Base-by-base conservation (phyloP, 805 yeast genomes). In the Ogataea haglerorum region DNA sequence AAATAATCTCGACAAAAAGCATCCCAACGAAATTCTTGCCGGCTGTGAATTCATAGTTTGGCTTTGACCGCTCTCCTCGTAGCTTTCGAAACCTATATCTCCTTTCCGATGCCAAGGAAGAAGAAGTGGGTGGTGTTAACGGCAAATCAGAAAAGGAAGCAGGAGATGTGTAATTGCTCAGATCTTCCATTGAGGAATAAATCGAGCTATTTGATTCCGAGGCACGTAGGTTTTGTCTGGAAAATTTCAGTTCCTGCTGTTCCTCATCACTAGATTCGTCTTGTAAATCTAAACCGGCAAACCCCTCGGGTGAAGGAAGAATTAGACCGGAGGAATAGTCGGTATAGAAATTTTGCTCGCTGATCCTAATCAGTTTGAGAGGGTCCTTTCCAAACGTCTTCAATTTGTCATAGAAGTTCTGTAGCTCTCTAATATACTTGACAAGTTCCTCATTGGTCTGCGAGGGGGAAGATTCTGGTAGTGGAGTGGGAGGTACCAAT, bases 1-100 rank as follows among this genome's bases (percentile, higher is more conserved):
- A 76, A 3, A 78, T 73, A 15, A 91, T 76, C 47, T 90, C 95
- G 25, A 91, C 56, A 52, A 84, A 86, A 4, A 85, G 61, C 6
- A 90, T 84, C 2, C 98, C 99, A 21, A 64, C 57, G 7, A 75
- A 71, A 16, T 65, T 61, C 27, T 70, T 53, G 35, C 61, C 61
- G 22, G 64, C 52, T 4, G 55, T 36, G 9, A 76, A 53, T 30
- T 67, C 65, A 46, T 72, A 75, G 14, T 16, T 34, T n/a, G 40
- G 38, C 14, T 32, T 37, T 3, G 25, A 8, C 15, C 34, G 40
- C 15, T 24, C 35, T 10, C 30, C 38, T 24, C 51, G 43, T 12
- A 53, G 28, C 32, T 39, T 45, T 3, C 36, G 33, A 19, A 47
- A 49, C 19, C 48, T 33, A 32, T 30, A 33, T 15, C 38, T 43